A percentile compares a stretch with the other conserved stretches of the same genome.
Conservation (phyloP, 2,329 filamentous ascomycete genomes). For the Pochonia chlamydosporia region DNA sequence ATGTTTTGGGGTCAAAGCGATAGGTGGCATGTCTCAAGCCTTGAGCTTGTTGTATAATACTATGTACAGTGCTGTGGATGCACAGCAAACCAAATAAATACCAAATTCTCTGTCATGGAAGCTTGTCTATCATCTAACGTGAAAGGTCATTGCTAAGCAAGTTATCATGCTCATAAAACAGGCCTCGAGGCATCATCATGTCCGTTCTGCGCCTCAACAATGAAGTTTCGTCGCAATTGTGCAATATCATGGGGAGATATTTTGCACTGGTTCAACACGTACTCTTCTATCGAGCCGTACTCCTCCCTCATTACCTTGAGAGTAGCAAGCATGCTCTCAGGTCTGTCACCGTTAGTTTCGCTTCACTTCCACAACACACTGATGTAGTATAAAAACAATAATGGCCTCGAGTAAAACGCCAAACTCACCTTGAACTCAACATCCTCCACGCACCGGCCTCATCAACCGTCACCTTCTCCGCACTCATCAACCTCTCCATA, state of each 20-base stretch:
- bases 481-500: constrained; percentile 41
- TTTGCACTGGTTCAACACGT: constrained; percentile 53
- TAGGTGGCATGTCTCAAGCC: neutral
- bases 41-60: constrained; percentile 5
- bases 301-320: constrained; percentile 49
- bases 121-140: neutral
- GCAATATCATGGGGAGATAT: constrained; percentile 50
- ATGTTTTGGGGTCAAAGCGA: neutral
- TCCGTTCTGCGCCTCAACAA: constrained; percentile 21
- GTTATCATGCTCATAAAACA: neutral
- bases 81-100: neutral
- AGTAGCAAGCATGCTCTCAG: constrained; percentile 42
- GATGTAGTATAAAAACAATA: neutral
- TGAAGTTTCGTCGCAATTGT: constrained; percentile 43
- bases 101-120: neutral
- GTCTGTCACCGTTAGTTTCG: constrained; percentile 22
- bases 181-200: neutral
- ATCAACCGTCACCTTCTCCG: constrained; percentile 43
- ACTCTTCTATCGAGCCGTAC: constrained; percentile 60
- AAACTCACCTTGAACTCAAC: constrained; percentile 36
- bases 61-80: constrained; percentile 9
- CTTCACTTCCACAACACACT: neutral
- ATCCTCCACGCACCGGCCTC: constrained; percentile 36
- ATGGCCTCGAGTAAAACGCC: neutral
- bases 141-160: neutral